Percentiles rank a stretch among this genome's conserved stretches.
These are phyloP conservation scores for Thelephora aurantiotincta DNA, from an alignment of 768 basidiomycete genomes.

Conservation along the genomic window DNA sequence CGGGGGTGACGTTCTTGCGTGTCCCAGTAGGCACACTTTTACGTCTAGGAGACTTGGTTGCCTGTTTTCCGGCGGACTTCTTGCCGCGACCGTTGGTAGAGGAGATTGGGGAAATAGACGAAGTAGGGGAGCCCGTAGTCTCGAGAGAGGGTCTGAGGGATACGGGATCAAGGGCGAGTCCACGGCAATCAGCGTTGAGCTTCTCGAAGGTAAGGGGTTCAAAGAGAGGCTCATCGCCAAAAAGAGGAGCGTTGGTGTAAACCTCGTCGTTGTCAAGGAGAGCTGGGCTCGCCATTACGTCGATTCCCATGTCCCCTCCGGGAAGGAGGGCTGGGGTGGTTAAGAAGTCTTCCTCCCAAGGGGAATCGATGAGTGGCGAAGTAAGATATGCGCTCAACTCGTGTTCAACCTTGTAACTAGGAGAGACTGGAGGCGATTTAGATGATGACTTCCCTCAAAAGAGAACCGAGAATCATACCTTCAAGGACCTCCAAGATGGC, in stretches of 20 bases:
- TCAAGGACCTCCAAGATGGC: constrained; percentile 25
- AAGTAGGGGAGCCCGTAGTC: constrained; percentile 10
- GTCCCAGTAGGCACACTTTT: constrained; percentile 43
- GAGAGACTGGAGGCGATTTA: constrained; percentile 18
- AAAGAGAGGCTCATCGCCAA: constrained; percentile 19
- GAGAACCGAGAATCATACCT: constrained; percentile 13
- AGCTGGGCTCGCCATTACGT: constrained; percentile 28
- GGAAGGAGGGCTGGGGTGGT: constrained; percentile 27
- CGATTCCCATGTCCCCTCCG: constrained; percentile 18
- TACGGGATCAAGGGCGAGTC: constrained; percentile 31
- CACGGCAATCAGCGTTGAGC: constrained; percentile 27
- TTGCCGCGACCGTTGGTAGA: constrained; percentile 11
- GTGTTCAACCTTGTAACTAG: constrained; percentile 21
- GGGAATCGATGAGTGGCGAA: constrained; percentile 33
- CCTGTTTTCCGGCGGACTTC: not conserved
- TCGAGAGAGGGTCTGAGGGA: constrained; percentile 20
- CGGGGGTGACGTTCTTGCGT: constrained; percentile 54
- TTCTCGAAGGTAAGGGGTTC: constrained; percentile 17
- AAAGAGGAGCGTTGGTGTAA: constrained; percentile 16
- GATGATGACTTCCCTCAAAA: not conserved
- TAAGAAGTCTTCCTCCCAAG: constrained; percentile 28
- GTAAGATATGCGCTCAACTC: constrained; percentile 30
- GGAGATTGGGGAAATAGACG: constrained; percentile 7
- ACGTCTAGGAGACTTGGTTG: constrained; percentile 7
- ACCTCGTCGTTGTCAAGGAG: constrained; percentile 23